Evolutionary conservation across 345 rosid genomes (phyloP).

Genomic region (Zanthoxylum bungeanum): DNA sequence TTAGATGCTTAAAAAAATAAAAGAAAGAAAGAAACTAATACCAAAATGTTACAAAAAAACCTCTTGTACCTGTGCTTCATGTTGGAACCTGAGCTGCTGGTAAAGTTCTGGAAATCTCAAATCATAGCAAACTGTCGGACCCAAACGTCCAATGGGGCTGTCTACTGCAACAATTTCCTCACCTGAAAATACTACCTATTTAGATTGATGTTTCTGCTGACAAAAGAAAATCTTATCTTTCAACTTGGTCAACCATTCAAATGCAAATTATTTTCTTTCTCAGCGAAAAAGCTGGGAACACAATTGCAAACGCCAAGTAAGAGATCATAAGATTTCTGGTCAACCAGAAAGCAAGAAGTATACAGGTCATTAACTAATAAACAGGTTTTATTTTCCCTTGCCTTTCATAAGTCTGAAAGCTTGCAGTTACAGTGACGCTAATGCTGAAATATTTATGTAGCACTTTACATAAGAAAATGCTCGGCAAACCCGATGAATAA

Average conservation of each 20-base stretch:
- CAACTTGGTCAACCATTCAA: background rate
- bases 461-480: background rate
- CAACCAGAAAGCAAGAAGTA: background rate
- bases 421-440: background rate
- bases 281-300: background rate
- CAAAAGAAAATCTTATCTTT: background rate
- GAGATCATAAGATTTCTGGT: background rate
- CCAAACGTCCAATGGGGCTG: constrained; percentile 82
- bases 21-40: too few species aligned
- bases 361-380: background rate
- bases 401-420: background rate
- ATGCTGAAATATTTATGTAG: background rate
- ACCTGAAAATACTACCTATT: constrained; percentile 37
- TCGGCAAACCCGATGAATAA: background rate
- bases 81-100: constrained; percentile 80
- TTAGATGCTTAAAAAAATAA: background rate
- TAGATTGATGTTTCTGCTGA: constrained; percentile 8
- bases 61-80: constrained; percentile 64
- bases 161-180: constrained; percentile 65
- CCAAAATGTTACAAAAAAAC: background rate
- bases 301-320: background rate
- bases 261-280: background rate
- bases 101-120: constrained; percentile 90
- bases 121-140: constrained; percentile 87
- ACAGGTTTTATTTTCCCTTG: background rate